phyloP scores from a whole-genome alignment of 2,329 filamentous ascomycete species.

The Fusarium xyrophilum region DNA sequence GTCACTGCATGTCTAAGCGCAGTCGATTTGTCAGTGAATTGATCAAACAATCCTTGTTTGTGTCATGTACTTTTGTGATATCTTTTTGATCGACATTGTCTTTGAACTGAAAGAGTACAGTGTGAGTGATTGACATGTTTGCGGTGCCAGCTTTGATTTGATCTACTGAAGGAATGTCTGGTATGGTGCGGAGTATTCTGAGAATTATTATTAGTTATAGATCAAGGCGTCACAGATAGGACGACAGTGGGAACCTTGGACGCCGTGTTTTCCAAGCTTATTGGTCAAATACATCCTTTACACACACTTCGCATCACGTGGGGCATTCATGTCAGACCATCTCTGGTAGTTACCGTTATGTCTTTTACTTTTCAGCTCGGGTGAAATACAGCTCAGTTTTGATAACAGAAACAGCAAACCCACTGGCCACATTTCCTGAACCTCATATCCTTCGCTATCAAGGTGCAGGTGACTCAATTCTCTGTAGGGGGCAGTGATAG shows the following conservation, averaged over 20 bases:
- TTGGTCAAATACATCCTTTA: background rate
- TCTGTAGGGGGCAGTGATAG: accelerated
- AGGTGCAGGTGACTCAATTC: background rate
- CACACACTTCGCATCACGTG: background rate
- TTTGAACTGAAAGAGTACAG: conserved; percentile 18
- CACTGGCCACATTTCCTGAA: background rate
- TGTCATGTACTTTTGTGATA: background rate
- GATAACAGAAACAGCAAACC: too few relatives aligned
- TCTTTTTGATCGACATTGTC: background rate
- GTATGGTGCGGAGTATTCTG: background rate
- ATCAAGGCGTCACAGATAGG: background rate
- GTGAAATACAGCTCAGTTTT: background rate
- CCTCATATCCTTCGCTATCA: background rate
- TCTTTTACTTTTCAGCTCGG: background rate
- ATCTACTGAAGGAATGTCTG: background rate
- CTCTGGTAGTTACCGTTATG: background rate
- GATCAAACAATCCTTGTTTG: accelerated
- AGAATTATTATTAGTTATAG: background rate
- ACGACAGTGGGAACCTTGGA: background rate
- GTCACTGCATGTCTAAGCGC: background rate
- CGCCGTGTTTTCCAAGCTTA: background rate
- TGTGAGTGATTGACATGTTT: conserved; percentile 12
- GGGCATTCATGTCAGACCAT: background rate
- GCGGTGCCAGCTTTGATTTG: background rate
- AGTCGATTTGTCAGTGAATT: background rate